Conservation (phyloP, 768 basidiomycete genomes). For the Cystobasidium ongulense region DNA sequence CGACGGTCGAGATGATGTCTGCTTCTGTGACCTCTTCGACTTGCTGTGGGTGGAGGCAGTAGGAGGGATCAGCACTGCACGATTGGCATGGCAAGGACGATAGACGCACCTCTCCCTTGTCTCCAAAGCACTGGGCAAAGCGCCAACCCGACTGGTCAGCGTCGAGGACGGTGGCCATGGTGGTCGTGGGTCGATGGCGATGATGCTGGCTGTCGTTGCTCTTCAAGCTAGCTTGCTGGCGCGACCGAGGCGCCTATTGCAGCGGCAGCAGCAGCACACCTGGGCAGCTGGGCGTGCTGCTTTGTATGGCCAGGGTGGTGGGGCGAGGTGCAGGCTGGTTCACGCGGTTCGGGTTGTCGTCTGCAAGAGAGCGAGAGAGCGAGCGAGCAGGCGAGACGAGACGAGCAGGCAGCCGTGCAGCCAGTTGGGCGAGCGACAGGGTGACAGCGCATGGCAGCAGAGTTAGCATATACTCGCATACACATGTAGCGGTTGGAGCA, state of each 20-base stretch:
- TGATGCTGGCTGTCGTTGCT: constrained; percentile 1
- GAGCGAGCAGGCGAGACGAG: background rate
- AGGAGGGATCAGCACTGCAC: background rate
- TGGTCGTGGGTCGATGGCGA: constrained; percentile 6
- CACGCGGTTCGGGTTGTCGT: background rate
- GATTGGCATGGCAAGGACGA: background rate
- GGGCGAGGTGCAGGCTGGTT: background rate
- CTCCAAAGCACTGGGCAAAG: constrained; percentile 99
- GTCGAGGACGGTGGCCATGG: constrained; percentile 26
- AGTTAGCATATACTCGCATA: no score
- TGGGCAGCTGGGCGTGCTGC: background rate
- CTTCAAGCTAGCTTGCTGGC: background rate
- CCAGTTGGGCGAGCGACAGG: background rate
- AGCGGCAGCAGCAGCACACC: background rate
- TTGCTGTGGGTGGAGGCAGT: constrained; percentile 50
- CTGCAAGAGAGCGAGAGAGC: background rate
- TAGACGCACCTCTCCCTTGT: constrained; percentile 58
- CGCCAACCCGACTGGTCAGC: constrained; percentile 61
- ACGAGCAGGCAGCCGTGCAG: background rate
- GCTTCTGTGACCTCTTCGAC: constrained; percentile 99
- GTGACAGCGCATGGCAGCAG: background rate
- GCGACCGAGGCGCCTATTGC: background rate
- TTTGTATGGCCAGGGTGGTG: background rate
- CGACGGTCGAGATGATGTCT: constrained; percentile 99
- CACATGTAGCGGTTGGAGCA: no score